Conservation (phyloP, 164 flowering plant species). For the Vitis labrusca region DNA sequence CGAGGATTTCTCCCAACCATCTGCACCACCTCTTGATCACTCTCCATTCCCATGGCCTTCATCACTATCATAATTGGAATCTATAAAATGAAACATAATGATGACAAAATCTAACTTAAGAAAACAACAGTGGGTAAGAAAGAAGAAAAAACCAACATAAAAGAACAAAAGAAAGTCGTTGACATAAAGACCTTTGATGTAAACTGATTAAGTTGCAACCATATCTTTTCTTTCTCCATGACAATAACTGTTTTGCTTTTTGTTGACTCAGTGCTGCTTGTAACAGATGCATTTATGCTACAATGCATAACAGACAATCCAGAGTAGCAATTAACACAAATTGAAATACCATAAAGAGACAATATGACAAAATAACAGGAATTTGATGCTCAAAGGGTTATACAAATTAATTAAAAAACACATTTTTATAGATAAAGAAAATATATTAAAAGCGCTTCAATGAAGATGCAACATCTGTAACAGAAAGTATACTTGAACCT, state of each 20-base stretch:
- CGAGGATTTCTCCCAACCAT: constrained; percentile 97
- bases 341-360: neutral
- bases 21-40: constrained; percentile 95
- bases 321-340: constrained; percentile 3
- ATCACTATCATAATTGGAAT: constrained; percentile 87
- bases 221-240: constrained; percentile 84
- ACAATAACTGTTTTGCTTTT: constrained; percentile 79
- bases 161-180: neutral
- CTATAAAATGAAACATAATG: constrained; percentile 26
- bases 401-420: neutral
- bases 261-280: constrained; percentile 71
- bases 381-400: neutral
- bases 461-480: no score
- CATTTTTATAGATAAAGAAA: neutral
- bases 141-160: neutral
- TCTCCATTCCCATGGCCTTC: constrained; percentile 99
- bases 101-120: neutral
- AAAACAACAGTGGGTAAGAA: neutral
- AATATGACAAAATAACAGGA: neutral
- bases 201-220: constrained; percentile 63
- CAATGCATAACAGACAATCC: neutral
- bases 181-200: constrained; percentile 35
- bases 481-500: no score
- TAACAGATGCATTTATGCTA: constrained; percentile 86
- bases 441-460: neutral